These are phyloP conservation scores for Malassezia pachydermatis DNA, from an alignment of 1,284 basidiomycete species.

Conservation along the genomic window DNA sequence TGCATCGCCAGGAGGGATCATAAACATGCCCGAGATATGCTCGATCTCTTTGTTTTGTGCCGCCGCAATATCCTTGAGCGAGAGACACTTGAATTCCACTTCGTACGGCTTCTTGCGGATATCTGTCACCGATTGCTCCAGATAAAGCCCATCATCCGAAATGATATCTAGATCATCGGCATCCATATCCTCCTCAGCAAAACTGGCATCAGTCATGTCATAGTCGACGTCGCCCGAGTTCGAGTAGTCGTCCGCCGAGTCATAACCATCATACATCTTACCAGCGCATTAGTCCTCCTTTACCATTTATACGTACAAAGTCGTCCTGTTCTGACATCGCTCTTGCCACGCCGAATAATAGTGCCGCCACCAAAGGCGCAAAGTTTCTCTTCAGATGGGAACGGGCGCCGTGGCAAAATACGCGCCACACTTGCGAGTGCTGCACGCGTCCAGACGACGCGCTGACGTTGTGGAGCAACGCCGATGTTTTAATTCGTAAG, in stretches of 20 bases:
- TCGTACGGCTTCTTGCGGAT: constrained; percentile 34
- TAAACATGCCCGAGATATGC: constrained; percentile 42
- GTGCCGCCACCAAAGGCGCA: too few species aligned
- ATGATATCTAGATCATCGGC: constrained; percentile 10
- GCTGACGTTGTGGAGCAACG: constrained; percentile 17
- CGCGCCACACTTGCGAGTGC: too few species aligned
- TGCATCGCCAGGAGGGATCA: constrained; percentile 53
- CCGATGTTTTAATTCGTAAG: neutral
- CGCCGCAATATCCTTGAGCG: constrained; percentile 26
- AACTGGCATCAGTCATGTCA: constrained; percentile 19
- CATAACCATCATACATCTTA: constrained; percentile 23
- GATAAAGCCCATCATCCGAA: constrained; percentile 7
- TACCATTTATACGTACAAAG: neutral
- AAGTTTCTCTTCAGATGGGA: too few species aligned
- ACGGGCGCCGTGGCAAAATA: too few species aligned
- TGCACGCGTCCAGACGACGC: too few species aligned
- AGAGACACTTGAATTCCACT: constrained; percentile 38
- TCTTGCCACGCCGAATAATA: too few species aligned
- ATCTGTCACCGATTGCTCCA: constrained; percentile 12
- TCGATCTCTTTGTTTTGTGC: constrained; percentile 40
- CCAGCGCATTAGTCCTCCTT: neutral
- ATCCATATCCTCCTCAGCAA: constrained; percentile 9
- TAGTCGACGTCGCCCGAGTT: constrained; percentile 30
- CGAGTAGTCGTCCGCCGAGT: constrained; percentile 44
- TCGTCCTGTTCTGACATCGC: constrained; percentile 13